Conservation (phyloP, 2,329 filamentous ascomycete genomes). For the Diplodia scrobiculata region DNA sequence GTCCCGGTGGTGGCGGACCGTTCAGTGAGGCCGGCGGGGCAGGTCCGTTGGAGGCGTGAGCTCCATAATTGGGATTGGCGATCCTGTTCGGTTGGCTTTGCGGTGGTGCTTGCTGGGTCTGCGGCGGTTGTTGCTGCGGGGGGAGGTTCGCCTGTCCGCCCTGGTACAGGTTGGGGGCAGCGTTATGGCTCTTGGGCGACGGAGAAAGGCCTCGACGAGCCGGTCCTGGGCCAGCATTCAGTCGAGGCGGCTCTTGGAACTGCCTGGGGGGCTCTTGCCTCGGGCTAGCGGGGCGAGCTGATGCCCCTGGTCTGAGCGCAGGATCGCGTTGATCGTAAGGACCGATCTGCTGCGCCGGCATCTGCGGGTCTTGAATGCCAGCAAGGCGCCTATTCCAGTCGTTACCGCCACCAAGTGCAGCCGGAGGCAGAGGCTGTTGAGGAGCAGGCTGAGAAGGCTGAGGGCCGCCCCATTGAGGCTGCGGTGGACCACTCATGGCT, state of each 20-base stretch:
- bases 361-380: conserved; percentile 67
- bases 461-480: conserved; percentile 86
- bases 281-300: conserved; percentile 70
- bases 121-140: conserved; percentile 36
- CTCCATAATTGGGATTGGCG: conserved; percentile 52
- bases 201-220: conserved; percentile 58
- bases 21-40: conserved; percentile 58
- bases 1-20: conserved; percentile 52
- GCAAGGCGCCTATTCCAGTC: conserved; percentile 70
- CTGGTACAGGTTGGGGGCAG: conserved; percentile 57
- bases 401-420: conserved; percentile 48
- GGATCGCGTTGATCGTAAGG: conserved; percentile 78
- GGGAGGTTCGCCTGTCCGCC: conserved; percentile 33
- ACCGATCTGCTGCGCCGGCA: conserved; percentile 72
- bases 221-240: conserved; percentile 48
- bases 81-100: conserved; percentile 51
- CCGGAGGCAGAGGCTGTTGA: conserved; percentile 64
- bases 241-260: conserved; percentile 68
- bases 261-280: conserved; percentile 69
- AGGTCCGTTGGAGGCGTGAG: conserved; percentile 45
- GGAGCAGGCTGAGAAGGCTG: conserved; percentile 62
- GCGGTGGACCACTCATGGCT: conserved; percentile 78
- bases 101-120: conserved; percentile 49
- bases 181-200: conserved; percentile 61
- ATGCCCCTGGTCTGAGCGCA: conserved; percentile 64